phyloP scores from a whole-genome alignment of 192 early-diverging fungal species.

The Chytriomyces confervae region DNA sequence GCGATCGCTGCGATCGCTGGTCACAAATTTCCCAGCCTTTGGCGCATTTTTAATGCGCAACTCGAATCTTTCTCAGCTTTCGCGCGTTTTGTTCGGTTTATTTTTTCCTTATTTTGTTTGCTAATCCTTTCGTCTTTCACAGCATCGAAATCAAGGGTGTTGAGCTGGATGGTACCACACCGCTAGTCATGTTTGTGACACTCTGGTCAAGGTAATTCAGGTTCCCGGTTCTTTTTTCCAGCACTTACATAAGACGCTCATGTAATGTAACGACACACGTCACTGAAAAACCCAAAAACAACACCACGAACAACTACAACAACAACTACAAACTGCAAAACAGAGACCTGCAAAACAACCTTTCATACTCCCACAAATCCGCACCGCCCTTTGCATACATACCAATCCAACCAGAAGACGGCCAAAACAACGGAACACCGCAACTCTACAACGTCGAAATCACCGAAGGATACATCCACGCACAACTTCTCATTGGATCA shows the following conservation, averaged over 20 bases:
- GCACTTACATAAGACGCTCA: no score
- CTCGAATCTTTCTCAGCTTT: neutral
- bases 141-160: constrained; percentile 9
- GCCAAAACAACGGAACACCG: neutral
- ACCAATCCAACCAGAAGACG: no score
- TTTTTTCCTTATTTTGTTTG: neutral
- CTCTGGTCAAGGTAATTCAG: constrained; percentile 25
- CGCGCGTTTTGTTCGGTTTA: neutral
- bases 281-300: no score
- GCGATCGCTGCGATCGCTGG: neutral
- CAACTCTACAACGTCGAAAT: neutral
- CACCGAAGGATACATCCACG: neutral
- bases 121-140: neutral
- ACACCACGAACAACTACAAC: no score
- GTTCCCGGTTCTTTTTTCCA: neutral
- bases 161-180: neutral
- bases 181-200: constrained; percentile 28
- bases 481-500: constrained; percentile 46
- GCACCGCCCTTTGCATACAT: neutral
- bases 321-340: neutral
- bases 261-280: no score
- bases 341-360: constrained; percentile 21
- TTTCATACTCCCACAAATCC: constrained; percentile 17
- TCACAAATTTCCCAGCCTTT: neutral
- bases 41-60: neutral